Percentiles rank a stretch among this genome's conserved stretches.
Evolutionary conservation across 23 red algal species (phyloP).

Genomic region (Pyropia haitanensis): DNA sequence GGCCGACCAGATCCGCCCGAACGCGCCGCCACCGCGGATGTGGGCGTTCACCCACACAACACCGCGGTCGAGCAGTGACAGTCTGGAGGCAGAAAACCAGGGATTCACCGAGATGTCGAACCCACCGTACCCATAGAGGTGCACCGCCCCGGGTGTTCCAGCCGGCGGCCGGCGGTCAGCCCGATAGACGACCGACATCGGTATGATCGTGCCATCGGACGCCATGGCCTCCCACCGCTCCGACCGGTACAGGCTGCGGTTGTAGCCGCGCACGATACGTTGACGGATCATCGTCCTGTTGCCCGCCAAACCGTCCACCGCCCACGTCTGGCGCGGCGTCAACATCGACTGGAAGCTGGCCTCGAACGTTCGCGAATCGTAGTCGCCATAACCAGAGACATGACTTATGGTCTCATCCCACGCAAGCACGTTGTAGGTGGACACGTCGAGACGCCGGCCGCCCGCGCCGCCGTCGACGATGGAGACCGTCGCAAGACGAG

Average conservation of each 20-base stretch:
- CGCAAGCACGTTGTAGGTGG: conserved; percentile 15
- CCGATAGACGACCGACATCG: conserved; percentile 58
- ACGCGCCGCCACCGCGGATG: conserved; percentile 74
- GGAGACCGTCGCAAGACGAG: conserved; percentile 14
- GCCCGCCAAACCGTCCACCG: conserved; percentile 3
- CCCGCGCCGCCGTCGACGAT: not conserved
- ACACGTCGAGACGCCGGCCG: conserved; percentile 1
- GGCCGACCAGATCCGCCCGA: conserved; percentile 56
- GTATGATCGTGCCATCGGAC: conserved; percentile 46
- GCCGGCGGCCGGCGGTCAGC: conserved; percentile 9
- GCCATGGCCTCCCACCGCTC: conserved; percentile 50
- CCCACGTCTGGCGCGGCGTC: conserved; percentile 39
- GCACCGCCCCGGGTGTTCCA: conserved; percentile 22
- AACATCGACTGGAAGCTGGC: conserved; percentile 28
- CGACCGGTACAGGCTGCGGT: conserved; percentile 32
- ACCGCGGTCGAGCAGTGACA: conserved; percentile 66
- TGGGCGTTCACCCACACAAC: conserved; percentile 63
- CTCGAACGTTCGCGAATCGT: conserved; percentile 9
- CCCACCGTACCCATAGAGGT: conserved; percentile 63
- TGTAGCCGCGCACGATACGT: conserved; percentile 23
- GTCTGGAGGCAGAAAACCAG: conserved; percentile 25
- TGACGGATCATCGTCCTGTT: conserved; percentile 26
- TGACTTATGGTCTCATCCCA: conserved; percentile 17
- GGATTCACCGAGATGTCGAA: conserved; percentile 76
- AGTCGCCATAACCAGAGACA: conserved; percentile 4